Evolutionary conservation across 2,329 filamentous ascomycete species (phyloP).

Genomic region (Scedosporium boydii): DNA sequence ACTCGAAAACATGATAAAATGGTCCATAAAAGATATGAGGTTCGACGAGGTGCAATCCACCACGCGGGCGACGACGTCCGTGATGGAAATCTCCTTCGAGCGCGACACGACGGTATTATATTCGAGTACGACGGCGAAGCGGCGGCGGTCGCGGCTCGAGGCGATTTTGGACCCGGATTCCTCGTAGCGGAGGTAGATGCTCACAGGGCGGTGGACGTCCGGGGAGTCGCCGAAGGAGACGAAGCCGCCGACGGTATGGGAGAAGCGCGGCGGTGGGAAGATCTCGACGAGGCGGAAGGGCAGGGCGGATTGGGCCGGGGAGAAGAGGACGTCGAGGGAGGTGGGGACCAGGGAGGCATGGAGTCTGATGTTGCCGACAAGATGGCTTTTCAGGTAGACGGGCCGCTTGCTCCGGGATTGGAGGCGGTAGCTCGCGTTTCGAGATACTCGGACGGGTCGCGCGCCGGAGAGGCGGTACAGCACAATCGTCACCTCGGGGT

Average conservation of each 20-base stretch:
- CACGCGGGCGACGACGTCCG: neutral
- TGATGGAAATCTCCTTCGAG: neutral
- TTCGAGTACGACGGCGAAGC: conserved; percentile 3
- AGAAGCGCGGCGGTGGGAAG: conserved; percentile 1
- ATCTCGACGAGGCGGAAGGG: conserved; percentile 5
- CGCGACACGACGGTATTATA: neutral
- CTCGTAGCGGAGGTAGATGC: conserved; percentile 4
- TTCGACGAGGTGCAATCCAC: neutral
- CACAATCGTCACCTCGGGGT: neutral
- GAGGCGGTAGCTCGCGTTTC: neutral
- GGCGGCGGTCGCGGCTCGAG: neutral
- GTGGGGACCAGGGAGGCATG: neutral
- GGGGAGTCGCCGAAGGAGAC: neutral
- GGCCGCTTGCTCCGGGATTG: neutral
- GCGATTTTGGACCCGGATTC: neutral
- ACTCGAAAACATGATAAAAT: neutral
- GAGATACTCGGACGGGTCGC: neutral
- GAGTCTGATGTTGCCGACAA: neutral
- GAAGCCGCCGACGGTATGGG: neutral
- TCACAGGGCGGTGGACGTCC: neutral
- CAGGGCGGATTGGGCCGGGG: neutral
- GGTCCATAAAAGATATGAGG: neutral
- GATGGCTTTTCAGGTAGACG: neutral
- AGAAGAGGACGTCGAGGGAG: conserved; percentile 1
- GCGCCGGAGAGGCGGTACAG: neutral